Evolutionary conservation across 1,139 yeast species (phyloP).

Genomic region (Magnusiomyces tetraspermus): DNA sequence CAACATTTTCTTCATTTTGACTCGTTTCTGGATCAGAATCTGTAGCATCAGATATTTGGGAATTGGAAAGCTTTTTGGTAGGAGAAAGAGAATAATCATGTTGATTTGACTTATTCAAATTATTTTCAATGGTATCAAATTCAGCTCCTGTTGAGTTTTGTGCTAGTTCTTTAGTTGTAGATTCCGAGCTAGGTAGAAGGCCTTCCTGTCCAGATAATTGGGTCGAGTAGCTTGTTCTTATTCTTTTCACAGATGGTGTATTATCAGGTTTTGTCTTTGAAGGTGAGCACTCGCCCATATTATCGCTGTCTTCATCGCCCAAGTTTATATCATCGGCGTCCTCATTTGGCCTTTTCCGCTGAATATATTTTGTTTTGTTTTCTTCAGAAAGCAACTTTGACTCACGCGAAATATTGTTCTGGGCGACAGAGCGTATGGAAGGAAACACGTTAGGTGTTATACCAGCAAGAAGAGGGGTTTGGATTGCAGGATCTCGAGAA

Average conservation of each 20-base stretch:
- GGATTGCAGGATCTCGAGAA: constrained; percentile 29
- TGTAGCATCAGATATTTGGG: background rate
- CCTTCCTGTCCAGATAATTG: background rate
- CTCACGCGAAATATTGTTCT: background rate
- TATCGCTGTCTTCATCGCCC: constrained; percentile 2
- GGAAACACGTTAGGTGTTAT: background rate
- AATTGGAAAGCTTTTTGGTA: background rate
- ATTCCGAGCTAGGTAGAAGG: too few species aligned
- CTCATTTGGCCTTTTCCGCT: background rate
- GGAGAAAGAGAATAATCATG: too few species aligned
- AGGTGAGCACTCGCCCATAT: background rate
- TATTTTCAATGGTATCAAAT: background rate
- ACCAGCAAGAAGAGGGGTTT: constrained; percentile 16
- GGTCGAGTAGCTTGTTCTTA: background rate
- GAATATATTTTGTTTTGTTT: too few species aligned
- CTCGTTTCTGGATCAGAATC: background rate
- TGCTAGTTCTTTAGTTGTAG: too few species aligned
- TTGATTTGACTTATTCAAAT: background rate
- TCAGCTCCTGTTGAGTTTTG: too few species aligned
- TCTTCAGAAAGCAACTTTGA: too few species aligned
- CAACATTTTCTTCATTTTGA: background rate
- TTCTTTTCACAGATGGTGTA: constrained; percentile 1
- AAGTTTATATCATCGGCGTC: background rate
- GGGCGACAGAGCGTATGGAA: background rate
- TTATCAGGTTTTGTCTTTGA: background rate